These are phyloP conservation scores for Rubia balearica DNA, from an alignment of 305 asterid species.

Conservation along the genomic window DNA sequence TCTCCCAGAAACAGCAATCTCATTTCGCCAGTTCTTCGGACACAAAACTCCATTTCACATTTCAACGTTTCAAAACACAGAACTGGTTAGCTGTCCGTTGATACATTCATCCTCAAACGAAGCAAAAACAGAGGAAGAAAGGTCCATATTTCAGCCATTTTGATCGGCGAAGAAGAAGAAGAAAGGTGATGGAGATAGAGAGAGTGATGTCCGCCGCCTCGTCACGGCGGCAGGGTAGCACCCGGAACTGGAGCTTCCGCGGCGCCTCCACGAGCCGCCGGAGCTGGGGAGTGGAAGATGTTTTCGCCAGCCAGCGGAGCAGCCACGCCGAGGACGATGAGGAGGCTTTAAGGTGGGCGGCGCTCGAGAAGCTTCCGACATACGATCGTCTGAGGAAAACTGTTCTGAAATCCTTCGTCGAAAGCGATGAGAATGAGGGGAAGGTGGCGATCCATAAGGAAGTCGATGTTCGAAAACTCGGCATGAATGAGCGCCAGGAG, in stretches of 20 bases:
- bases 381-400: slow-evolving; percentile 62
- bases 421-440: slow-evolving; percentile 27
- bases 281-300: slow-evolving; percentile 55
- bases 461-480: slow-evolving; percentile 70
- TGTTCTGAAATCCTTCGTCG: slow-evolving; percentile 42
- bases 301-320: slow-evolving; percentile 34
- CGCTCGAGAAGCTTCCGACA: slow-evolving; percentile 75
- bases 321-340: slow-evolving; percentile 58
- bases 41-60: slow-evolving; percentile 5
- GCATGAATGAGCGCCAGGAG: slow-evolving; percentile 51
- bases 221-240: slow-evolving; percentile 5
- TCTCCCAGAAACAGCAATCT: slow-evolving; percentile 10
- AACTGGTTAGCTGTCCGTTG: neutral
- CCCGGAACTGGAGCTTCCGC: slow-evolving; percentile 18
- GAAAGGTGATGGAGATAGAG: slow-evolving; percentile 15
- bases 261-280: slow-evolving; percentile 31
- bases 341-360: slow-evolving; percentile 85
- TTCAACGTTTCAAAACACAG: neutral
- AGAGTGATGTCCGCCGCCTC: slow-evolving; percentile 1
- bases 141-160: neutral
- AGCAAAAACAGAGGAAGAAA: neutral
- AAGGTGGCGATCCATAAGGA: slow-evolving; percentile 47
- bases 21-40: slow-evolving; percentile 13
- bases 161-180: neutral
- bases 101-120: neutral